phyloP scores from a whole-genome alignment of 164 flowering plant species.

The Saururus chinensis region DNA sequence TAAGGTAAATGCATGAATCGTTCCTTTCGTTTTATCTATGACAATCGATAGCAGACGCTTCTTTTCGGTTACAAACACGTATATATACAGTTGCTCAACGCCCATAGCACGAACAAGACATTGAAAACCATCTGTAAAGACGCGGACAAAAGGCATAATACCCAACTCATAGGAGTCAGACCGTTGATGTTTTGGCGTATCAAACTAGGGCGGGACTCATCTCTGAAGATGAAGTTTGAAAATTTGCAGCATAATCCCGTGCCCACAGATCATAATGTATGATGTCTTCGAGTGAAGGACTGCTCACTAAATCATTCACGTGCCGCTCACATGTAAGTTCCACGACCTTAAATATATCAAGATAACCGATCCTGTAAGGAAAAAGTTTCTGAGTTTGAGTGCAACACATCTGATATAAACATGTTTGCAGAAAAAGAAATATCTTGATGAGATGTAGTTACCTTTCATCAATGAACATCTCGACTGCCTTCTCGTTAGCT shows the following conservation, averaged over 20 bases:
- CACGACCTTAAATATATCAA: slow-evolving; percentile 87
- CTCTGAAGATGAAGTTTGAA: slow-evolving; percentile 29
- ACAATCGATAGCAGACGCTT: too few species aligned
- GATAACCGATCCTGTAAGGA: slow-evolving; percentile 65
- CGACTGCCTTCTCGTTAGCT: slow-evolving; percentile 98
- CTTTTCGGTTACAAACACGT: too few species aligned
- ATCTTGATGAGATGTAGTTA: slow-evolving; percentile 17
- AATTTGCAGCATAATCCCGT: slow-evolving; percentile 58
- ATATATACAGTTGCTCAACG: too few species aligned
- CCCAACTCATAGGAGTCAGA: not conserved
- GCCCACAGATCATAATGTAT: slow-evolving; percentile 96
- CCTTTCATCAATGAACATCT: slow-evolving; percentile 90
- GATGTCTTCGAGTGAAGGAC: slow-evolving; percentile 92
- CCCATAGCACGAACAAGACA: too few species aligned
- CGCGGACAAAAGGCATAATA: not conserved
- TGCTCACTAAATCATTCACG: slow-evolving; percentile 42
- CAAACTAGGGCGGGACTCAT: slow-evolving; percentile 26
- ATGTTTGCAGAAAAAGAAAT: not conserved
- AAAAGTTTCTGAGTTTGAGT: not conserved
- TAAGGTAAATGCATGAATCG: too few species aligned
- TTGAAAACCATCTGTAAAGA: not conserved
- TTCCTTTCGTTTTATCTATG: too few species aligned
- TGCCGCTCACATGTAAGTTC: slow-evolving; percentile 90
- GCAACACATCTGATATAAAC: not conserved
- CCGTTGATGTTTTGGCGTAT: not conserved